Evolutionary conservation across 345 rosid genomes (phyloP), one percentile per base, ranked within the genome.

Genomic region (Turritis glabra): DNA sequence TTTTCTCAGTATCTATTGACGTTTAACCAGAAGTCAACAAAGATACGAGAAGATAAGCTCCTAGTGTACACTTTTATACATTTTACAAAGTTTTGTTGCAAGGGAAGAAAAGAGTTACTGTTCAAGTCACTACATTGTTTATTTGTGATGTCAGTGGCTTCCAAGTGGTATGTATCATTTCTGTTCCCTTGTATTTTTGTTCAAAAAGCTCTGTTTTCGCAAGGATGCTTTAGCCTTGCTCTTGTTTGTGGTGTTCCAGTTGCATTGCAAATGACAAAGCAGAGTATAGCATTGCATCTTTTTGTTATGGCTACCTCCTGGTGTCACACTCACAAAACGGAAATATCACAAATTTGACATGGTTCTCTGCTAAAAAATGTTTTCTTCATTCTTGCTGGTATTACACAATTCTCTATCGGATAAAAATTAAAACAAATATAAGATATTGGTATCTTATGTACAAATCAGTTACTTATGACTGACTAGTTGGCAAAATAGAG

Each of bases 21-120:
- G 8, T 59, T n/a, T 35, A 25, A 29, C 44, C 32, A 44, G 66
- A 70, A 70, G 23, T 71, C 66, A 47, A 71, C 41, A 43, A 30
- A 8, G 43, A 11, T 38, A 61, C 29, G 37, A 35, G 30, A 62
- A 11, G 38, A 18, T 32, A 14, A 23, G 8, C 35, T 46, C 26
- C 27, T 38, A 23, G 26, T n/a, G 13, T 67, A 67, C 5, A 53
- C 2, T 7, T 13, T 4, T 59, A 12, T 6, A 7, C n/a, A 59
- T 60, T 26, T 15, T 51, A 52, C 5, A 8, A 6, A 6, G 3
- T 67, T 38, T 12, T 17, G 62, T 7, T 17, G 19, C 29, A 41
- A 68, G 7, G 35, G 18, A 23, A 37, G 22, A 35, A 19, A 53
- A 53, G 2, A 38, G 41, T 40, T 27, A 54, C 40, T 53, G 3